These are phyloP conservation scores for Peronosclerospora sorghi DNA, from an alignment of 352 stramenopile genomes.

Conservation along the genomic window DNA sequence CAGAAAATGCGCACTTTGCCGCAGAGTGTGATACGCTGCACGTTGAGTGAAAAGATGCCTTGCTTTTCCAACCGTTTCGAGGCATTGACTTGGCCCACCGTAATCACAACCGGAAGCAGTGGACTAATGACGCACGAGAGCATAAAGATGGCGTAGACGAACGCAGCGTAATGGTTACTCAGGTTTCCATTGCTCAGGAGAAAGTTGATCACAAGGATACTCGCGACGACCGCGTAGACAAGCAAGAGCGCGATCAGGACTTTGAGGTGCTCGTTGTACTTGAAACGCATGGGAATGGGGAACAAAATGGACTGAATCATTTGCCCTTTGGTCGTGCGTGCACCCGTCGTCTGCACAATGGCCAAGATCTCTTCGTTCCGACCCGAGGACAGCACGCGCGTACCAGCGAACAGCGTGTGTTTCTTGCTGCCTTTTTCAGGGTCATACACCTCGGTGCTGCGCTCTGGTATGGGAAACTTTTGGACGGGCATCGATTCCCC, in stretches of 20 bases:
- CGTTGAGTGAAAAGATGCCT: conserved; percentile 76
- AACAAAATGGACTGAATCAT: conserved; percentile 82
- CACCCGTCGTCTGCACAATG: conserved; percentile 72
- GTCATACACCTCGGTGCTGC: conserved; percentile 44
- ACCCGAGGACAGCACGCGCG: conserved; percentile 54
- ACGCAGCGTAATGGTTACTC: conserved; percentile 26
- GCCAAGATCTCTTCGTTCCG: conserved; percentile 55
- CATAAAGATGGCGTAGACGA: conserved; percentile 76
- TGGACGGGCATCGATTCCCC: conserved; percentile 82
- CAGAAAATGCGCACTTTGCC: conserved; percentile 86
- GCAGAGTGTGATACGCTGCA: conserved; percentile 73
- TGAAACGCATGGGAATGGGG: conserved; percentile 79
- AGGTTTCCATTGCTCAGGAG: conserved; percentile 41
- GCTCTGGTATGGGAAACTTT: conserved; percentile 57
- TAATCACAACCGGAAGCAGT: conserved; percentile 84
- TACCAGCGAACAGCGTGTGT: conserved; percentile 84
- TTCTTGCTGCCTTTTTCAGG: conserved; percentile 55
- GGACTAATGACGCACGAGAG: conserved; percentile 64
- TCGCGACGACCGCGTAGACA: conserved; percentile 53
- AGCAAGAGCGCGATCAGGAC: conserved; percentile 75
- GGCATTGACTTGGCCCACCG: conserved; percentile 77
- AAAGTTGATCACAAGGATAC: conserved; percentile 70
- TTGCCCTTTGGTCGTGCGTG: conserved; percentile 77
- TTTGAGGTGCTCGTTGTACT: conserved; percentile 87
- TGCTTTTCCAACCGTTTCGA: conserved; percentile 62